Percentiles rank a stretch among this genome's conserved stretches.
These are phyloP conservation scores for Neurospora hispaniola DNA, from an alignment of 495 filamentous ascomycete genomes.

Conservation along the genomic window DNA sequence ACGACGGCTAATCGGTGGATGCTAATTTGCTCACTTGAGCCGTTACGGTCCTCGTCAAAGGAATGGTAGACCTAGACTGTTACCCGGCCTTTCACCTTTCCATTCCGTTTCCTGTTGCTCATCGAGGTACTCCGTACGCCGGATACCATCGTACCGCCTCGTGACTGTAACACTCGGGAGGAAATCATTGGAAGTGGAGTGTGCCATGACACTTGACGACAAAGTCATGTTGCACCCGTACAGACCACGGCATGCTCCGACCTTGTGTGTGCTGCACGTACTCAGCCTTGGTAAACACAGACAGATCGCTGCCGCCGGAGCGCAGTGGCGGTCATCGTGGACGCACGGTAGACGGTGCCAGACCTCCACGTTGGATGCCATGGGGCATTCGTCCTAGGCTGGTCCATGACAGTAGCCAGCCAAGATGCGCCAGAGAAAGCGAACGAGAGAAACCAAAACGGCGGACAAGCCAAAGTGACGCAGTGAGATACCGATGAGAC, in stretches of 20 bases:
- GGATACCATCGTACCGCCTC: neutral
- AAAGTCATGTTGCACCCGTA: conserved; percentile 4
- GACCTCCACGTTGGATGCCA: neutral
- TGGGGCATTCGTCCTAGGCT: neutral
- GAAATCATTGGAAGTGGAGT: conserved; percentile 14
- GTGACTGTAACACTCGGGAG: conserved; percentile 11
- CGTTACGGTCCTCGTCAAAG: neutral
- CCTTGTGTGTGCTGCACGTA: conserved; percentile 3
- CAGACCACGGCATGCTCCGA: conserved; percentile 13
- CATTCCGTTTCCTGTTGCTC: conserved; percentile 4
- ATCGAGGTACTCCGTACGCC: conserved; percentile 3
- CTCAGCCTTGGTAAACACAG: neutral
- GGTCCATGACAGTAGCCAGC: neutral
- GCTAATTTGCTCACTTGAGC: neutral
- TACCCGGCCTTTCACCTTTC: conserved; percentile 11
- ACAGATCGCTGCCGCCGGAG: neutral
- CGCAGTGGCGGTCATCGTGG: neutral
- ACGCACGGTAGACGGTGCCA: conserved; percentile 9
- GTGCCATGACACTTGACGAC: conserved; percentile 12
- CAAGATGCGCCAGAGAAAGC: neutral
- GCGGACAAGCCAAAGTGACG: neutral
- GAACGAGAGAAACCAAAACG: neutral
- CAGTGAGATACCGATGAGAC: neutral
- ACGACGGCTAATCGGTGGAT: neutral
- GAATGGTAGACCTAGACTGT: neutral